A percentile compares a stretch with the other conserved stretches of the same genome.
phyloP scores from a whole-genome alignment of 225 moss, liverwort and hornwort genomes.

The Straminergon stramineum region DNA sequence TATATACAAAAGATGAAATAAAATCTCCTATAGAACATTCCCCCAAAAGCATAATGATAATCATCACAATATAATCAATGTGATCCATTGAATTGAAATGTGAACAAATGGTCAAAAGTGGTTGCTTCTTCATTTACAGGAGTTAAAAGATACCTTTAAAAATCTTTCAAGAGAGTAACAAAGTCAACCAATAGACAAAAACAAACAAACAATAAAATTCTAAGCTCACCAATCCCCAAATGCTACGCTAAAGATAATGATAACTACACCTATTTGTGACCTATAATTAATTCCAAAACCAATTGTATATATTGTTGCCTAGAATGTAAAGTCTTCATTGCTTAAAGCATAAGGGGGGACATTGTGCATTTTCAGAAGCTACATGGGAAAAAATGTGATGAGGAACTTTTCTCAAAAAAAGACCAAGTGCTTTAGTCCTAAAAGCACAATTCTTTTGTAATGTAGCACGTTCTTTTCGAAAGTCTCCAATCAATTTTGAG shows the following conservation, averaged over 20 bases:
- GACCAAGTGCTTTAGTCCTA: accelerated
- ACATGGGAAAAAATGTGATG: accelerated
- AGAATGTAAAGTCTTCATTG: not conserved
- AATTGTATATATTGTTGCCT: accelerated
- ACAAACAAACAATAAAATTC: accelerated
- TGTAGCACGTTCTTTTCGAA: accelerated
- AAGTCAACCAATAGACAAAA: not conserved
- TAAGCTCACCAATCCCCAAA: accelerated
- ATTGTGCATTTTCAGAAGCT: not conserved
- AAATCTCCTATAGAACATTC: accelerated
- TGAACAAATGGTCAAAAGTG: not conserved
- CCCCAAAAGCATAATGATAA: not conserved
- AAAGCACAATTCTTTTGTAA: accelerated
- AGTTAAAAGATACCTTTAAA: accelerated
- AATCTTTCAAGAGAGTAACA: not conserved
- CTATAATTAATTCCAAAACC: not conserved
- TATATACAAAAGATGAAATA: not conserved
- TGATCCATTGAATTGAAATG: not conserved
- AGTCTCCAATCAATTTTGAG: accelerated
- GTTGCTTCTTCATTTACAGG: not conserved
- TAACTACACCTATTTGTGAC: not conserved
- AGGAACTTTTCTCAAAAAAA: too few relatives aligned
- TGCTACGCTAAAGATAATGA: not conserved
- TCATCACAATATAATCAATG: too few relatives aligned
- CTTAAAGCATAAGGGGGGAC: accelerated